phyloP scores from a whole-genome alignment of 108 stramenopile genomes.

The Nitzschia inconspicua region DNA sequence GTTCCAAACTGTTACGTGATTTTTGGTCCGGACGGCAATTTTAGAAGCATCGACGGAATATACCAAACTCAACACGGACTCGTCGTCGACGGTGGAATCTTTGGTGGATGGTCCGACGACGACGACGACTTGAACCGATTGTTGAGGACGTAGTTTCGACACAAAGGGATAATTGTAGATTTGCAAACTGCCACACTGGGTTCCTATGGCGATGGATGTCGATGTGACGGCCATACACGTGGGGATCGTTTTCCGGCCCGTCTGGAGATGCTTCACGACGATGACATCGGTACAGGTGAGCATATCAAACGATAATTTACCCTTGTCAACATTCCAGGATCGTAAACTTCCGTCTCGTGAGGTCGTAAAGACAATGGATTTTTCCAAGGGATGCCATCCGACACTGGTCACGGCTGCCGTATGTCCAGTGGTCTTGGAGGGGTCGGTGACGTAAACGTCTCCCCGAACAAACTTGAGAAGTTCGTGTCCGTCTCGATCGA shows the following conservation, averaged over 20 bases:
- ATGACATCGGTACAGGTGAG: slow-evolving; percentile 71
- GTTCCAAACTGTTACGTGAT: slow-evolving; percentile 13
- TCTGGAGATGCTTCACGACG: slow-evolving; percentile 43
- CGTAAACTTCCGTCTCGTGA: slow-evolving; percentile 80
- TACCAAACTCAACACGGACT: slow-evolving; percentile 6
- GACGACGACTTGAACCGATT: slow-evolving; percentile 16
- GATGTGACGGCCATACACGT: slow-evolving; percentile 18
- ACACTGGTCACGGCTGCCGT: slow-evolving; percentile 79
- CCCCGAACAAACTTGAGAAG: slow-evolving; percentile 78
- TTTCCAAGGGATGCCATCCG: slow-evolving; percentile 82
- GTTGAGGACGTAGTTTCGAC: slow-evolving; percentile 31
- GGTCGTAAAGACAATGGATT: slow-evolving; percentile 68
- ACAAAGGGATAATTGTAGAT: slow-evolving; percentile 60
- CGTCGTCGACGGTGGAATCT: neutral
- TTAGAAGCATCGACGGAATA: slow-evolving; percentile 21
- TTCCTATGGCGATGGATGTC: slow-evolving; percentile 58
- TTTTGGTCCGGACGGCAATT: slow-evolving; percentile 24
- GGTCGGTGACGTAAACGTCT: slow-evolving; percentile 84
- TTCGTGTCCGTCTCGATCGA: slow-evolving; percentile 78
- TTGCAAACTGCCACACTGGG: slow-evolving; percentile 79
- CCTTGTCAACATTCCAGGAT: slow-evolving; percentile 81
- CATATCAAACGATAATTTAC: slow-evolving; percentile 75
- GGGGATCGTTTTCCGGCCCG: slow-evolving; percentile 50
- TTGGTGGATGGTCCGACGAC: no score
- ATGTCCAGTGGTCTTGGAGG: slow-evolving; percentile 82